Evolutionary conservation across 108 stramenopile genomes (phyloP), one percentile per base, ranked within the genome.

Genomic region (Stephanodiscus minutulus): DNA sequence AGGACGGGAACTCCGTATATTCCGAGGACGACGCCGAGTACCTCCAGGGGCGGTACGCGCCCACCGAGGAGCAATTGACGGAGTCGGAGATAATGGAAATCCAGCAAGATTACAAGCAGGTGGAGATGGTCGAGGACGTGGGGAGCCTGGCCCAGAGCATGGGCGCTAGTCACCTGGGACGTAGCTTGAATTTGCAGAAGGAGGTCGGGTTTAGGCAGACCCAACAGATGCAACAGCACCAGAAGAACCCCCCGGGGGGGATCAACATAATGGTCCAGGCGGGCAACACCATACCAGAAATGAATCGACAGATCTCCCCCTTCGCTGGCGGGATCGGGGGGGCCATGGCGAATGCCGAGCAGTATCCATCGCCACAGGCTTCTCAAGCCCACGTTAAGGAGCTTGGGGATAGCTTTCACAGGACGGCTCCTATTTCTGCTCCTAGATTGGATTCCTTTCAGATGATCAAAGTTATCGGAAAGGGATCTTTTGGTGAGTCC

Each of bases 401-500:
- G 20, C 64, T 85, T 37, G 84, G 83, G n/a, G 83, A 81, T 60
- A 85, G 84, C 55, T 95, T 91, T 63, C 65, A 80, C 50, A 82
- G 75, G 65, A 85, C 68, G 15, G 66, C 78, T 47, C 85, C 88
- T 8, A 71, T 90, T 21, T 90, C 87, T 13, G 82, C 90, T 15
- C 91, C 94, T 11, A 72, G 84, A 27, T 77, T 95, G 67, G 94
- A 95, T 73, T 88, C 91, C 15, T 97, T 95, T 81, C 87, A 92
- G 50, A 84, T 91, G 72, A 84, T 95, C 61, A 88, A 86, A 50
- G 97, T 98, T 49, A 89, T 98, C 63, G 97, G 97, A 33, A 95
- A 95, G 63, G 97, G 97, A 20, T 93, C 93, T 27, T 98, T 96
- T 76, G 97, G 97, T 87, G 83, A 85, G 94, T 83, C 7, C 25